Evolutionary conservation across 2,329 filamentous ascomycete genomes (phyloP), one percentile per base, ranked within the genome.

Genomic region (Sclerotinia trifoliorum): DNA sequence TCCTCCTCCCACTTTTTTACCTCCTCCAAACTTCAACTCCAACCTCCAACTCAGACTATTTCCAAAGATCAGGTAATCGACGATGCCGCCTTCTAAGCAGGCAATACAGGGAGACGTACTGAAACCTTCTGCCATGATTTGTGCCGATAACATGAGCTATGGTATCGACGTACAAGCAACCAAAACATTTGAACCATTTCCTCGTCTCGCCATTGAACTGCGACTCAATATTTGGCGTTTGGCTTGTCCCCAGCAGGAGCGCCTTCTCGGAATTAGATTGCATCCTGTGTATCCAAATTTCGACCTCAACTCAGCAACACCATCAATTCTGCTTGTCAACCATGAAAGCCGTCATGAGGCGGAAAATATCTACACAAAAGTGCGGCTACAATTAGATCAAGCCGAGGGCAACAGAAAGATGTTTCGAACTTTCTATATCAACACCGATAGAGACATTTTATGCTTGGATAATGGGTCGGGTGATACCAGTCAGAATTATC

Each of bases 401-500:
- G 2, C 8, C 26, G 1, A 0, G 10, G 3, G 0, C 10, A 8
- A 2, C 10, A 26, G 2, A 49, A 24, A 19, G 15, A 21, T 24
- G 5, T 44, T 44, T 58, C 35, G 39, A 32, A 61, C 24, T 48
- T 48, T 61, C 19, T 61, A 10, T 6, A 2, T 61, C 57, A n/a
- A 32, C 6, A 19, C 26, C 2, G 26, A 35, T 35, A 48, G 32
- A 49, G 44, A 61, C 24, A 58, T 46, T 17, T 58, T 58, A 11
- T 19, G 21, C 24, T 21, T 42, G 2, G 10, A 2, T 39, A 24
- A 11, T 21, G 17, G 13, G 1, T 5, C 17, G 11, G 3, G 8
- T 10, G 11, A n/a, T 11, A 3, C 10, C 8, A 1, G 10, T 13
- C 4, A n/a, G 10, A 1, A n/a, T n/a, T 55, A 29, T 19, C 0